Evolutionary conservation across 2,329 filamentous ascomycete genomes (phyloP), one percentile per base, ranked within the genome.

Genomic region (Trichothecium sympodiale): DNA sequence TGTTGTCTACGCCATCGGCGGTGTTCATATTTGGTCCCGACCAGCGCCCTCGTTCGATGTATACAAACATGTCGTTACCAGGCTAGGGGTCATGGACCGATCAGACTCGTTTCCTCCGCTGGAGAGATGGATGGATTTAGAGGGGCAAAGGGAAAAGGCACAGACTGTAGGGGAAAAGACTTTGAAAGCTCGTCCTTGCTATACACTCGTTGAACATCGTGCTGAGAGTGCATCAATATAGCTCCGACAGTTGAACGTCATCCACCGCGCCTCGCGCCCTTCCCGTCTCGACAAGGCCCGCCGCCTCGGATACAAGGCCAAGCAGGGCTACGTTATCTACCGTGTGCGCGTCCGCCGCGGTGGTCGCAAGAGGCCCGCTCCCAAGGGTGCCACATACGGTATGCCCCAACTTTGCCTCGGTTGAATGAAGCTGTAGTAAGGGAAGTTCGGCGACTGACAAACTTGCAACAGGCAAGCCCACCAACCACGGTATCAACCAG

Each of bases 221-320:
- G 86, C 89, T 95, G 88, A 95, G 88, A 95, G 86, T 95, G 83
- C 86, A 91, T 91, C 71, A 91, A 89, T 88, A 89, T 91, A 95
- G 89, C 86, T 94, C 69, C 88, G 89, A 76, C 89, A 96, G 78
- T 76, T 96, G 74, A 94, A 96, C 74, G 88, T 95, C 69, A 91
- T 96, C 75, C 91, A 98, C 81, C 89, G 91, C 67, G 91, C 91
- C 63, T 93, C 87, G 60, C 88, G 89, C 60, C 91, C 91, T 56
- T 94, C 88, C 59, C 91, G 91, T 67, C 91, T 91, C 62, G 93
- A 98, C 77, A 98, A 98, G 85, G 91, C 93, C 64, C 91, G 91
- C 72, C 91, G 93, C 69, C 85, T 98, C 56, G 91, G 91, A 60
- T 98, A 98, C 86, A 98, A 98, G 85, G 91, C 93, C 77, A 98